phyloP scores from a whole-genome alignment of 75 land plant species.

The Pseudotsuga menziesii region DNA sequence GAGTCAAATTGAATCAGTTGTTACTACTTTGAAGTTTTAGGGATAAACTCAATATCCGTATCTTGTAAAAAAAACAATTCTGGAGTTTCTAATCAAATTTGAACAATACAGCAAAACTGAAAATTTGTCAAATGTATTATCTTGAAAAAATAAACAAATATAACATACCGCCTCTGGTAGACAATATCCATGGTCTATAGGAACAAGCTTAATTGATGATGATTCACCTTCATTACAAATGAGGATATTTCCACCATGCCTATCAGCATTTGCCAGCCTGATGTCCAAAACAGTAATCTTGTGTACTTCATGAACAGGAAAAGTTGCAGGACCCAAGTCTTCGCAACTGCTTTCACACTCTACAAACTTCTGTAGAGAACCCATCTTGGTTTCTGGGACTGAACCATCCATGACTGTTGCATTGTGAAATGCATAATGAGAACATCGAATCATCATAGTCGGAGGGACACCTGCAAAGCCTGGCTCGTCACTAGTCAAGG shows the following conservation, averaged over 20 bases:
- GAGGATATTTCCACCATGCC: constrained; percentile 19
- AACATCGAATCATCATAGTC: constrained; percentile 17
- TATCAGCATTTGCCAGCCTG: constrained; percentile 23
- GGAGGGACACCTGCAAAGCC: constrained; percentile 34
- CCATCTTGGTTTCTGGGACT: not conserved
- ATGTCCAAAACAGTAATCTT: constrained; percentile 23
- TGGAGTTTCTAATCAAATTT: too few species aligned
- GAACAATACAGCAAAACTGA: too few species aligned
- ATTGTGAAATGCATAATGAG: constrained; percentile 10
- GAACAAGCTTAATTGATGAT: constrained; percentile 8
- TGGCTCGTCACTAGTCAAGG: not conserved
- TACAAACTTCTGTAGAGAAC: constrained; percentile 20
- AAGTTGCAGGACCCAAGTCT: constrained; percentile 8
- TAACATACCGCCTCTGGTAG: constrained; percentile 16
- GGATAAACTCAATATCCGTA: too few species aligned
- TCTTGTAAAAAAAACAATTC: too few species aligned
- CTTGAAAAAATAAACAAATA: not conserved
- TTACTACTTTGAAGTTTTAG: too few species aligned
- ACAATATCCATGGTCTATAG: constrained; percentile 32
- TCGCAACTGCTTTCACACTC: constrained; percentile 15
- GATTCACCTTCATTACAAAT: not conserved
- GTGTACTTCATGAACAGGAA: constrained; percentile 20
- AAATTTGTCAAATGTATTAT: too few species aligned
- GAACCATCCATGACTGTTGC: not conserved
- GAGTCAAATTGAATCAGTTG: too few species aligned